Evolutionary conservation across 2,329 filamentous ascomycete species (phyloP).

Genomic region (Pyrenochaeta sp.): DNA sequence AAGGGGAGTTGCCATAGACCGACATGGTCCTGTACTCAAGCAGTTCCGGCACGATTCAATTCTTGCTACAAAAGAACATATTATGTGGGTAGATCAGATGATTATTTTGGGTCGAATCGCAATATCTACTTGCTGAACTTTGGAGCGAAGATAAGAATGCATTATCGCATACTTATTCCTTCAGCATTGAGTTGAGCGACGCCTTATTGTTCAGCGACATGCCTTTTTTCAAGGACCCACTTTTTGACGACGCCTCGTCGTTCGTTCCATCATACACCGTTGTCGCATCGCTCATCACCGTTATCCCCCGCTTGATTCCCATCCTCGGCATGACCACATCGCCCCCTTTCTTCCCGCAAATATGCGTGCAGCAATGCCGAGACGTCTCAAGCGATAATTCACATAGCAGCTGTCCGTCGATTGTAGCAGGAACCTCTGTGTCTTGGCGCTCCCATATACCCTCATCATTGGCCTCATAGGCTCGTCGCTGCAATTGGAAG

Average conservation of each 20-base stretch:
- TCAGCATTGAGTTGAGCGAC: conserved; percentile 1
- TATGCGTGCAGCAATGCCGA: conserved; percentile 6
- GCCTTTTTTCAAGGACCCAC: neutral
- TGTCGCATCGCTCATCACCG: conserved; percentile 7
- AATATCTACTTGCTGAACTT: too few species aligned
- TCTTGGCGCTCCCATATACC: conserved; percentile 5
- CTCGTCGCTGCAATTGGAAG: conserved; percentile 35
- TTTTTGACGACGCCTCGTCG: conserved; percentile 1
- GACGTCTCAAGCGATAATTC: conserved; percentile 3
- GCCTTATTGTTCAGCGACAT: neutral
- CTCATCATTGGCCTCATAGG: conserved; percentile 22
- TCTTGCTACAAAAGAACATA: too few species aligned
- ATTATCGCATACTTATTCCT: neutral
- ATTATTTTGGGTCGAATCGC: too few species aligned
- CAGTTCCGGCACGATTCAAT: too few species aligned
- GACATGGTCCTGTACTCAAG: too few species aligned
- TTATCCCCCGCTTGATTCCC: conserved; percentile 5
- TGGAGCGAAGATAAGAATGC: neutral
- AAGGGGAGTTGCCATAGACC: too few species aligned
- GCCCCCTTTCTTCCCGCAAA: conserved; percentile 2
- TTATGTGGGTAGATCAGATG: too few species aligned
- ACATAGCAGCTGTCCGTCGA: conserved; percentile 8
- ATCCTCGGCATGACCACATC: conserved; percentile 4
- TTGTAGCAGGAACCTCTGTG: conserved; percentile 7
- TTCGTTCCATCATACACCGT: neutral